Evolutionary conservation across 2,329 filamentous ascomycete genomes (phyloP).

Genomic region (Stromatinia cepivora): DNA sequence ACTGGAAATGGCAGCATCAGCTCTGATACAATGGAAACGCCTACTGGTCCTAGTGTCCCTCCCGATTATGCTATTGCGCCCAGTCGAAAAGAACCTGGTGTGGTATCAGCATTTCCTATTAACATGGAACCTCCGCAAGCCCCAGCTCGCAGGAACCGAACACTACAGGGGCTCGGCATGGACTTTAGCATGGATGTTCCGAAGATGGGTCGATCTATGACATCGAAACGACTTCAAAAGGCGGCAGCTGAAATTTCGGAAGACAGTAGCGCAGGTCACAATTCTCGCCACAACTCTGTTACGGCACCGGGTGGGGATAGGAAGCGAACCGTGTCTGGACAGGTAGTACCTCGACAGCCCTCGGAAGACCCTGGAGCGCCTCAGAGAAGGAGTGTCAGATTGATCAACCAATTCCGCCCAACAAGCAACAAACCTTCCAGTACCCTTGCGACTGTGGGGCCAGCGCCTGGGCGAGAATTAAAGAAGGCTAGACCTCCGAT

Average conservation of each 20-base stretch:
- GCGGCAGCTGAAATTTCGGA: conserved; percentile 35
- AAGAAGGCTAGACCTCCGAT: conserved; percentile 80
- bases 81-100: conserved; percentile 36
- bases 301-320: conserved; percentile 55
- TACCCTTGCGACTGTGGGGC: conserved; percentile 58
- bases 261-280: conserved; percentile 30
- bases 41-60: conserved; percentile 50
- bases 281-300: conserved; percentile 30
- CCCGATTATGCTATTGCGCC: conserved; percentile 41
- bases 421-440: conserved; percentile 46
- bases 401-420: conserved; percentile 70
- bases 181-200: conserved; percentile 41
- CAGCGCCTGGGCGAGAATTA: conserved; percentile 68
- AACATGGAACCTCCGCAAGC: conserved; percentile 49
- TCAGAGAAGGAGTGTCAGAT: conserved; percentile 69
- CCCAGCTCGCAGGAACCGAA: conserved; percentile 44
- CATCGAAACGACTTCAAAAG: conserved; percentile 39
- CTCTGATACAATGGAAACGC: conserved; percentile 65
- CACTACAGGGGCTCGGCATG: conserved; percentile 40
- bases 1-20: conserved; percentile 40
- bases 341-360: conserved; percentile 56
- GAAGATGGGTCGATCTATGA: conserved; percentile 41
- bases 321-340: conserved; percentile 91
- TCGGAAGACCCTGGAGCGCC: conserved; percentile 64
- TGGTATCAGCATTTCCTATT: conserved; percentile 36